Evolutionary conservation across 139 green algal species (phyloP).

Genomic region (Desmodesmus armatus): DNA sequence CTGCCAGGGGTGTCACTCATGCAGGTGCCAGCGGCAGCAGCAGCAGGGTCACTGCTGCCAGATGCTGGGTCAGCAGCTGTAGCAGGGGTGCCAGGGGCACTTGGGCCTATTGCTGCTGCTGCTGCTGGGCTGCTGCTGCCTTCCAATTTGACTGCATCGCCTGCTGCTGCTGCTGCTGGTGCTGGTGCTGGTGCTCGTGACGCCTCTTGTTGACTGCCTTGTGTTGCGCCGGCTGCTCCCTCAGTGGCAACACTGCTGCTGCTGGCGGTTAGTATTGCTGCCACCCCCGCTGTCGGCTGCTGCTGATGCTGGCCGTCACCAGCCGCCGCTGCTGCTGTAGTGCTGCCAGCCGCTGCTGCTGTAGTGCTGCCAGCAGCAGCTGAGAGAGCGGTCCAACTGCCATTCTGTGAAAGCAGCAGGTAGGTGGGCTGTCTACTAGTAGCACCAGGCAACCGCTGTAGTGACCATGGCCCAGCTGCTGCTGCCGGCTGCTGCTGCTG

Average conservation of each 20-base stretch:
- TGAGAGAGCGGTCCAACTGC: not conserved
- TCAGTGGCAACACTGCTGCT: not conserved
- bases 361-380: not conserved
- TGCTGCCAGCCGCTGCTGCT: too few species aligned
- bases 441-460: slow-evolving; percentile 15
- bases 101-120: not conserved
- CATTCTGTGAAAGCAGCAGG: too few species aligned
- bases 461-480: slow-evolving; percentile 25
- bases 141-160: not conserved
- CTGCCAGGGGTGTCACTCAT: not conserved
- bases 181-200: slow-evolving; percentile 10
- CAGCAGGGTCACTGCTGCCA: not conserved
- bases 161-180: not conserved
- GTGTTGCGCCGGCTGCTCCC: not conserved
- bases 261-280: not conserved
- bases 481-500: not conserved
- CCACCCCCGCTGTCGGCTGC: not conserved
- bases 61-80: not conserved
- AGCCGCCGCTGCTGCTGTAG: too few species aligned
- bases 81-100: not conserved
- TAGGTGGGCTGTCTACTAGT: not conserved
- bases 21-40: not conserved
- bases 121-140: slow-evolving; percentile 17
- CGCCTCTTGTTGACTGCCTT: not conserved
- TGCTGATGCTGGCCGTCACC: not conserved